Evolutionary conservation across 139 green algal species (phyloP).

Genomic region (Coccomyxa sp.): DNA sequence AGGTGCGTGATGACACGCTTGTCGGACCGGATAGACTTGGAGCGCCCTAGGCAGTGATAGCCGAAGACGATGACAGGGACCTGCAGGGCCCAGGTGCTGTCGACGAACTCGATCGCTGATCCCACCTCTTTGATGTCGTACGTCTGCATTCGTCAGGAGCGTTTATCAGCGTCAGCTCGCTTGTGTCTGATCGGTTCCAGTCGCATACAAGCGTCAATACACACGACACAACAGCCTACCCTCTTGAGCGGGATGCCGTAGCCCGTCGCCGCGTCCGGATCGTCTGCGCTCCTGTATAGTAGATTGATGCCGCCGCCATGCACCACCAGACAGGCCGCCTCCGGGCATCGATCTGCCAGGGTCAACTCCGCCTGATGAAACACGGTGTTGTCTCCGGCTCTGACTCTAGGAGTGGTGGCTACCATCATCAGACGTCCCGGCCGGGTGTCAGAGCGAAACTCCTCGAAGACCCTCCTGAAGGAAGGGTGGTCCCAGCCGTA

Average conservation of each 20-base stretch:
- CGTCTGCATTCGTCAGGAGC: background rate
- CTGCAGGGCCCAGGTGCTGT: background rate
- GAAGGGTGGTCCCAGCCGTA: background rate
- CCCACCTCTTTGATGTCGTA: background rate
- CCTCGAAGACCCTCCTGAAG: background rate
- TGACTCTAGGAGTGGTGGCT: background rate
- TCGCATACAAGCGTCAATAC: background rate
- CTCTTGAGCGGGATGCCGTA: background rate
- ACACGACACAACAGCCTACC: background rate
- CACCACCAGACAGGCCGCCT: background rate
- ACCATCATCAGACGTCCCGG: background rate
- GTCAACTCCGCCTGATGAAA: background rate
- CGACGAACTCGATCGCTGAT: background rate
- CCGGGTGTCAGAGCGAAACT: background rate
- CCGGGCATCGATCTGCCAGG: background rate
- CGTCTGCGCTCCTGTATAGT: background rate
- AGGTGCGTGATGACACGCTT: background rate
- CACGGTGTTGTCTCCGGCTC: background rate
- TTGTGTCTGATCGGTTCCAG: background rate
- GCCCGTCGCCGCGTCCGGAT: background rate
- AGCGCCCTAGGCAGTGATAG: background rate
- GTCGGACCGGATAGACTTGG: background rate
- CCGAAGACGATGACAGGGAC: background rate
- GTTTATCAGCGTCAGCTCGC: background rate
- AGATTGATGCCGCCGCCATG: background rate